A percentile compares a stretch with the other conserved stretches of the same genome.
Evolutionary conservation across 441 rosid genomes (phyloP).

Genomic region (Gossypium trilobum): DNA sequence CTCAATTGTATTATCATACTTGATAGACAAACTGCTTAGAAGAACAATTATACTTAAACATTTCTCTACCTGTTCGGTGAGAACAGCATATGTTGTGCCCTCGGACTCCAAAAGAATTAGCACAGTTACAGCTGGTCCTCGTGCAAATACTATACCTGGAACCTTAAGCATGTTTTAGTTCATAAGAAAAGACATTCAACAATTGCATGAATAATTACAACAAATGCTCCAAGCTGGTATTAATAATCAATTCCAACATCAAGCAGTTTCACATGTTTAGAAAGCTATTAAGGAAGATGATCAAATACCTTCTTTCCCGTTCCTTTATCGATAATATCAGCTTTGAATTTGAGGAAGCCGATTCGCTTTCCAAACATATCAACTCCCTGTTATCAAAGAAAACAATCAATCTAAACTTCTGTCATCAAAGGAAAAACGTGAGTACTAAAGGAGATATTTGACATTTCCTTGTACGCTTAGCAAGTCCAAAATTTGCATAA

Average conservation of each 20-base stretch:
- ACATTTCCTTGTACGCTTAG: neutral
- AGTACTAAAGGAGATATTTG: neutral
- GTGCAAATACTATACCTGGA: constrained; percentile 87
- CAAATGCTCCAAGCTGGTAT: neutral
- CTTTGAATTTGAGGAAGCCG: constrained; percentile 84
- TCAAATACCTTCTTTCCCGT: constrained; percentile 59
- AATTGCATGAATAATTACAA: neutral
- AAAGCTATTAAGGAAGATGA: constrained; percentile 17
- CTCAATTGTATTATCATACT: neutral
- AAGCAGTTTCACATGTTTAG: neutral
- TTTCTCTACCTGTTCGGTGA: constrained; percentile 69
- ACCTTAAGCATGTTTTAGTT: constrained; percentile 44
- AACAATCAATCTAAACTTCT: neutral
- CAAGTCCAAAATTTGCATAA: neutral
- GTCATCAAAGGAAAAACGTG: neutral
- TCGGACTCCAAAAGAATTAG: constrained; percentile 65
- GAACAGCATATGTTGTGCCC: constrained; percentile 67
- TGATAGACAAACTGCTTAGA: neutral
- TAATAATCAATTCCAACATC: neutral
- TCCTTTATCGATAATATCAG: constrained; percentile 51
- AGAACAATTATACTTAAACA: neutral
- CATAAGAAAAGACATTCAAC: constrained; percentile 14
- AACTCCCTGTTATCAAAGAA: constrained; percentile 50
- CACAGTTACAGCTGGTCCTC: constrained; percentile 89
- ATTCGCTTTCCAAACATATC: constrained; percentile 77